Evolutionary conservation across 257 asterid genomes (phyloP).

Genomic region (Solanum tarijense): DNA sequence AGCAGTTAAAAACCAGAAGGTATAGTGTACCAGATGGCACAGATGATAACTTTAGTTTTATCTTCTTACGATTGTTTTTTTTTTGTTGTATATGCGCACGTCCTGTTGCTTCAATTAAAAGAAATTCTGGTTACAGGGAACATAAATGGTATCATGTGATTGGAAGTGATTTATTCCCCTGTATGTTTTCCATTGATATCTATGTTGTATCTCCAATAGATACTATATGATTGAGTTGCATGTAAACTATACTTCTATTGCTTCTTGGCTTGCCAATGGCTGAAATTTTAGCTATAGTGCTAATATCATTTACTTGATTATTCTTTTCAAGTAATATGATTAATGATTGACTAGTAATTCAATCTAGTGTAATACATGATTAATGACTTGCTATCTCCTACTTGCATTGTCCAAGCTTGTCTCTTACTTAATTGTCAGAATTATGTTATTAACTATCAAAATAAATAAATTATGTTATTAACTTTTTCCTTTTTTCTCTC

Average conservation of each 20-base stretch:
- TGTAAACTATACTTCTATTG: background rate
- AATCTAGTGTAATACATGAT: background rate
- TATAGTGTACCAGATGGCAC: slow-evolving; percentile 9
- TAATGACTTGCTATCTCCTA: background rate
- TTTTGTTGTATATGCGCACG: background rate
- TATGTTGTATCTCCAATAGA: background rate
- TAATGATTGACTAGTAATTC: background rate
- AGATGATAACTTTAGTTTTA: background rate
- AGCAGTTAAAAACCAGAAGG: slow-evolving; percentile 90
- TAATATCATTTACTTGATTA: background rate
- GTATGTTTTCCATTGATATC: background rate
- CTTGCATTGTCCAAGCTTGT: background rate
- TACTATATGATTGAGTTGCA: background rate
- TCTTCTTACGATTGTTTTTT: background rate
- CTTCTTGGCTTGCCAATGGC: background rate
- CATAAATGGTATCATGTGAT: background rate
- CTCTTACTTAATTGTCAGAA: background rate
- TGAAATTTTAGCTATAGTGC: background rate
- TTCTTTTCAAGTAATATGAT: background rate
- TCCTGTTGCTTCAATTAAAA: background rate
- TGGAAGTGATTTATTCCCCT: background rate
- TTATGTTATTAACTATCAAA: background rate
- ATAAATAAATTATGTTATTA: background rate
- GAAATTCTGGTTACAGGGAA: background rate
- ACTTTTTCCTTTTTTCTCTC: background rate